phyloP scores from a whole-genome alignment of 2,329 filamentous ascomycete species.

The Colletotrichum abscissum region DNA sequence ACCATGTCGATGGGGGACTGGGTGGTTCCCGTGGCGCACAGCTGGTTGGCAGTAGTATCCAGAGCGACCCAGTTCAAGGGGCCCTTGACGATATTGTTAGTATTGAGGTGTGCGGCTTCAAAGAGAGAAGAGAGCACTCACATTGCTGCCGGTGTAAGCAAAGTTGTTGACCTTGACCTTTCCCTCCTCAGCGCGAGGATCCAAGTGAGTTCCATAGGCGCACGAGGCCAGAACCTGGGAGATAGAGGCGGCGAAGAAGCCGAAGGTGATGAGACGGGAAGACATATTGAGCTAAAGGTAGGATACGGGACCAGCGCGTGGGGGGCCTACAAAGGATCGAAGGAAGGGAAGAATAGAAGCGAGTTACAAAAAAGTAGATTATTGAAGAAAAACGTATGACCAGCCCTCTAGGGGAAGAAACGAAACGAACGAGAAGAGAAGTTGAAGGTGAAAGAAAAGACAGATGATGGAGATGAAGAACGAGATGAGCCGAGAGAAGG shows the following conservation, averaged over 20 bases:
- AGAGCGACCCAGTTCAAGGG: conserved; percentile 61
- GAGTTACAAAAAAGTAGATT: conserved; percentile 17
- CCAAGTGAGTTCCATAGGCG: conserved; percentile 51
- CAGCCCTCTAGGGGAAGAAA: conserved; percentile 35
- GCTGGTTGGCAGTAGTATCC: conserved; percentile 48
- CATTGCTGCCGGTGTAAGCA: conserved; percentile 49
- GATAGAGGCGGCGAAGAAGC: conserved; percentile 28
- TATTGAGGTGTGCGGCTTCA: background rate
- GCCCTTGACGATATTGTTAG: conserved; percentile 41
- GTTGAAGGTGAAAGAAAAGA: conserved; percentile 16
- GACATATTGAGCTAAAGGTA: conserved; percentile 32
- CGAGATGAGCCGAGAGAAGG: conserved; percentile 21
- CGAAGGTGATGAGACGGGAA: conserved; percentile 29
- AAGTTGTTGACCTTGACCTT: conserved; percentile 49
- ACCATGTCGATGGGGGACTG: conserved; percentile 61
- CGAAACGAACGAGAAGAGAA: conserved; percentile 31
- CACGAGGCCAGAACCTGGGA: conserved; percentile 47
- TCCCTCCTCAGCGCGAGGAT: conserved; percentile 44
- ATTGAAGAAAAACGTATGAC: conserved; percentile 27
- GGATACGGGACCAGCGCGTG: conserved; percentile 30
- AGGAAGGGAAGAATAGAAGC: conserved; percentile 10
- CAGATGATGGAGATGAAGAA: conserved; percentile 22
- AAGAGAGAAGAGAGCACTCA: conserved; percentile 37
- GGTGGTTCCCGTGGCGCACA: conserved; percentile 54
- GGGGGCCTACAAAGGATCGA: conserved; percentile 22